Conservation (phyloP, 2,329 filamentous ascomycete genomes). For the Ophiostoma fasciatum region DNA sequence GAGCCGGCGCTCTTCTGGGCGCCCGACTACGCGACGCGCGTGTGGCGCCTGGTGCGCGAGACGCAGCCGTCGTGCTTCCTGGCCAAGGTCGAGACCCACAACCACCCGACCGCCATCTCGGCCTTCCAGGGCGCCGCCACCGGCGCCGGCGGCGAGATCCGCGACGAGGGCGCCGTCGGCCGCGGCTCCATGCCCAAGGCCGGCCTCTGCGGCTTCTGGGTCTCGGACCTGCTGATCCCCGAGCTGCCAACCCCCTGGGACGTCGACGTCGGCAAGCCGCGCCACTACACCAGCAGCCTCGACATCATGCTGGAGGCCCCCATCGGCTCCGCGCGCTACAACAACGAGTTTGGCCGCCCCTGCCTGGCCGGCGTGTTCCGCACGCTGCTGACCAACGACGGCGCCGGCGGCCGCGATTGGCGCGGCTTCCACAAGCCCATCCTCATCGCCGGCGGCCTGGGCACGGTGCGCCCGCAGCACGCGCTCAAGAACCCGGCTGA, state of each 20-base stretch:
- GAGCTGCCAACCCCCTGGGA: constrained; percentile 79
- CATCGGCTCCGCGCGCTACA: constrained; percentile 87
- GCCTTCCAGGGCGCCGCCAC: constrained; percentile 88
- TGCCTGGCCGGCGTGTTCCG: constrained; percentile 83
- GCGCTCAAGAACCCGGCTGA: constrained; percentile 69
- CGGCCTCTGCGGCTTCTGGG: constrained; percentile 83
- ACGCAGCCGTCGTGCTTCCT: constrained; percentile 57
- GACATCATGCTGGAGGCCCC: constrained; percentile 98
- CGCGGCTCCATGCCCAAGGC: constrained; percentile 87
- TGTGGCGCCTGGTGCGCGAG: constrained; percentile 80
- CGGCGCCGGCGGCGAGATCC: constrained; percentile 86
- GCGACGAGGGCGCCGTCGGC: constrained; percentile 89
- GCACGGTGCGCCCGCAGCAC: constrained; percentile 79
- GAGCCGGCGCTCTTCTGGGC: constrained; percentile 66
- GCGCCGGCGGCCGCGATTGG: constrained; percentile 43
- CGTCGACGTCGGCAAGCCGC: constrained; percentile 72
- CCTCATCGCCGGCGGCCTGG: constrained; percentile 93
- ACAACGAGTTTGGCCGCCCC: constrained; percentile 93
- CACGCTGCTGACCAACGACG: constrained; percentile 61
- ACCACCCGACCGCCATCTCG: constrained; percentile 91
- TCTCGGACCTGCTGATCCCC: constrained; percentile 86
- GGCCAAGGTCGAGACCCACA: constrained; percentile 94
- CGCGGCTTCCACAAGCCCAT: constrained; percentile 97
- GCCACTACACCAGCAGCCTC: constrained; percentile 82
- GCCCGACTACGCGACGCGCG: constrained; percentile 70